Conservation (phyloP, 1,139 yeast genomes). For the Saccharomycopsis hybrid region DNA sequence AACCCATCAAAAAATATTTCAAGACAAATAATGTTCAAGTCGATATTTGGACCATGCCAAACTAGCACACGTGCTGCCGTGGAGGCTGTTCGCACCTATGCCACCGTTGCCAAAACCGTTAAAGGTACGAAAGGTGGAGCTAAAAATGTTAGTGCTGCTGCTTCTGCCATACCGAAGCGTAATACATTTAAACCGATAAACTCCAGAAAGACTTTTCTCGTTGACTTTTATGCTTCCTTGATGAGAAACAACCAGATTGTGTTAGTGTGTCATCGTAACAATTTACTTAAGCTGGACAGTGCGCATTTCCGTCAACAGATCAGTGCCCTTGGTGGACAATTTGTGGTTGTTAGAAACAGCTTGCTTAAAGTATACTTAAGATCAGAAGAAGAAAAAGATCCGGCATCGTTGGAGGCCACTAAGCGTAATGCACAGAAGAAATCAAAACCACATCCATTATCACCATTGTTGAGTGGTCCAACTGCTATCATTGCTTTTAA, state of each 20-base stretch:
- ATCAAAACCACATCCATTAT: slow-evolving; percentile 51
- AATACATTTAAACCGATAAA: slow-evolving; percentile 45
- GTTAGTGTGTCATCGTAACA: slow-evolving; percentile 78
- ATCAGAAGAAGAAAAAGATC: slow-evolving; percentile 63
- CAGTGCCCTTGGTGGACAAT: slow-evolving; percentile 54
- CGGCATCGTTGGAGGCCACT: slow-evolving; percentile 58
- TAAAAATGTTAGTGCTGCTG: too few relatives aligned
- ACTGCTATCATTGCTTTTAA: slow-evolving; percentile 73
- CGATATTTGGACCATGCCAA: background rate
- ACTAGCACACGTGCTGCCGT: background rate
- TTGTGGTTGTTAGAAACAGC: slow-evolving; percentile 61
- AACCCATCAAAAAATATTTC: too few relatives aligned
- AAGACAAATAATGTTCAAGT: background rate
- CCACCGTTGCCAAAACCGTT: slow-evolving; percentile 2
- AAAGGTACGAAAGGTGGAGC: too few relatives aligned
- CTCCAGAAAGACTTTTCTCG: slow-evolving; percentile 76
- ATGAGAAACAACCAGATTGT: slow-evolving; percentile 64
- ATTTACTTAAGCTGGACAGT: slow-evolving; percentile 65
- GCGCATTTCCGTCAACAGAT: slow-evolving; percentile 56
- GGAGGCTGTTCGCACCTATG: slow-evolving; percentile 2
- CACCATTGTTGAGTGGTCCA: slow-evolving; percentile 72
- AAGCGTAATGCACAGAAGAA: slow-evolving; percentile 33
- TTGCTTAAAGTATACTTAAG: slow-evolving; percentile 72
- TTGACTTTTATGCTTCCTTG: slow-evolving; percentile 70
- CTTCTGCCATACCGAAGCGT: slow-evolving; percentile 26